Conservation (phyloP, 1,139 yeast species). For the Candida tunisiensis region DNA sequence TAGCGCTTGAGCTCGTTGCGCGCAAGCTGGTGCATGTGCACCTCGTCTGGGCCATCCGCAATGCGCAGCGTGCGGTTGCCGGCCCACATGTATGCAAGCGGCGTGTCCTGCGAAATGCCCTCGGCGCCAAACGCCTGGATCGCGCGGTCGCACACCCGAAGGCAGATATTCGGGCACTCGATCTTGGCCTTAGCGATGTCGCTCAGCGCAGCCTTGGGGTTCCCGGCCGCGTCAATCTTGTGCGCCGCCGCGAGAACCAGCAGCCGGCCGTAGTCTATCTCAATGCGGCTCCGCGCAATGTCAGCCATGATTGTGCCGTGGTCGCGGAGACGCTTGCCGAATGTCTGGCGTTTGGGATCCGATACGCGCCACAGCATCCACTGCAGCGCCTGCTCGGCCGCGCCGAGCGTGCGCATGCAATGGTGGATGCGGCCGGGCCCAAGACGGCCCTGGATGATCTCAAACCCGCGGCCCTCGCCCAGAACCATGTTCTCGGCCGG, state of each 20-base stretch:
- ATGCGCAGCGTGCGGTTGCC: slow-evolving; percentile 43
- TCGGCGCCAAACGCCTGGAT: slow-evolving; percentile 58
- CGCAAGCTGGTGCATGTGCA: slow-evolving; percentile 47
- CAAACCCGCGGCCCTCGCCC: slow-evolving; percentile 46
- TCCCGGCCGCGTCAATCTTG: slow-evolving; percentile 37
- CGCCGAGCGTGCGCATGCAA: slow-evolving; percentile 56
- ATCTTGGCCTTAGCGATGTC: slow-evolving; percentile 60
- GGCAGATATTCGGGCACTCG: slow-evolving; percentile 42
- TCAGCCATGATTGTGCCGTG: slow-evolving; percentile 36
- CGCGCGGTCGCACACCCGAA: slow-evolving; percentile 45
- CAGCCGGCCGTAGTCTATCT: slow-evolving; percentile 38
- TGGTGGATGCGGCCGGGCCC: slow-evolving; percentile 68
- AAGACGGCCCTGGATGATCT: slow-evolving; percentile 49
- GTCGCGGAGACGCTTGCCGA: slow-evolving; percentile 36
- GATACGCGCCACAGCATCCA: slow-evolving; percentile 39
- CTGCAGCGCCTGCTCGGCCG: slow-evolving; percentile 43
- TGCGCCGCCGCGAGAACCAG: slow-evolving; percentile 52
- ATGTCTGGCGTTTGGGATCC: slow-evolving; percentile 30
- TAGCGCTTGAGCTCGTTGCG: slow-evolving; percentile 21
- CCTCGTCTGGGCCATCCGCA: slow-evolving; percentile 69
- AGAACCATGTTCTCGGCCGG: slow-evolving; percentile 27
- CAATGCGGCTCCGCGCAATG: slow-evolving; percentile 42
- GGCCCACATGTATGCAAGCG: slow-evolving; percentile 41
- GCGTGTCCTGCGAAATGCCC: slow-evolving; percentile 48
- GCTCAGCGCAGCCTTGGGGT: slow-evolving; percentile 38